Evolutionary conservation across 306 rosid genomes (phyloP).

Genomic region (Dalbergia cultrata): DNA sequence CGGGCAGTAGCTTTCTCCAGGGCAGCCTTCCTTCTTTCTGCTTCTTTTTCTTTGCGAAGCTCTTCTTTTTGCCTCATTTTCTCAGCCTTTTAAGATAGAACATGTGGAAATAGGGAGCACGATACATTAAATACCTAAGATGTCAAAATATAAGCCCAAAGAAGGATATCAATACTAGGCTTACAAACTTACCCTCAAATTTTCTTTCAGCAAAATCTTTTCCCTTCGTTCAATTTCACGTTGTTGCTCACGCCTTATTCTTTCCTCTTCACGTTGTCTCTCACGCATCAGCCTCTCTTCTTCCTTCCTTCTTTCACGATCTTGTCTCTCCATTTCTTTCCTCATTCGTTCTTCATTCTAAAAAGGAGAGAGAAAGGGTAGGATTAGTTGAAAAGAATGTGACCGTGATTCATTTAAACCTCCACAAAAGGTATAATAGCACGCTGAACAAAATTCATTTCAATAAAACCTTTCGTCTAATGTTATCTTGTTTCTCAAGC

Average conservation of each 20-base stretch:
- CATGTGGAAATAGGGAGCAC: conserved; percentile 25
- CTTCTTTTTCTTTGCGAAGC: conserved; percentile 91
- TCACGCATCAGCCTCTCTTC: conserved; percentile 97
- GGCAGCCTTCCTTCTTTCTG: conserved; percentile 92
- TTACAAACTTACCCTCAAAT: conserved; percentile 69
- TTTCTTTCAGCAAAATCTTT: conserved; percentile 78
- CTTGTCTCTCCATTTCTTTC: conserved; percentile 94
- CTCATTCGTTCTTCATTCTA: conserved; percentile 83
- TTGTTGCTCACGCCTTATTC: conserved; percentile 80
- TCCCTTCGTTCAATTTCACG: conserved; percentile 93
- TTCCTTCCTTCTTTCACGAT: conserved; percentile 90
- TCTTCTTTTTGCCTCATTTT: conserved; percentile 89
- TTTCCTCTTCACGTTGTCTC: conserved; percentile 87
- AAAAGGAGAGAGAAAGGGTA: conserved; percentile 2
- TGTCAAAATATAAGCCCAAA: conserved; percentile 33
- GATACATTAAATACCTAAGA: conserved; percentile 36
- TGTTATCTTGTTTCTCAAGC: conserved; percentile 90
- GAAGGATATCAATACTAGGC: conserved; percentile 11
- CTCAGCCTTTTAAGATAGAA: conserved; percentile 71
- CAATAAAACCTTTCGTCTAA: conserved; percentile 80
- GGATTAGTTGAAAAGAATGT: conserved; percentile 13
- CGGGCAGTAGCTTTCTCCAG: conserved; percentile 96
- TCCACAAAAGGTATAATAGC: conserved; percentile 11
- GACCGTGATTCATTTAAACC: conserved; percentile 1
- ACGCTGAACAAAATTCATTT: conserved; percentile 37